A percentile compares a stretch with the other conserved stretches of the same genome.
Conservation (phyloP, 441 rosid genomes). For the Corymbia calophylla region DNA sequence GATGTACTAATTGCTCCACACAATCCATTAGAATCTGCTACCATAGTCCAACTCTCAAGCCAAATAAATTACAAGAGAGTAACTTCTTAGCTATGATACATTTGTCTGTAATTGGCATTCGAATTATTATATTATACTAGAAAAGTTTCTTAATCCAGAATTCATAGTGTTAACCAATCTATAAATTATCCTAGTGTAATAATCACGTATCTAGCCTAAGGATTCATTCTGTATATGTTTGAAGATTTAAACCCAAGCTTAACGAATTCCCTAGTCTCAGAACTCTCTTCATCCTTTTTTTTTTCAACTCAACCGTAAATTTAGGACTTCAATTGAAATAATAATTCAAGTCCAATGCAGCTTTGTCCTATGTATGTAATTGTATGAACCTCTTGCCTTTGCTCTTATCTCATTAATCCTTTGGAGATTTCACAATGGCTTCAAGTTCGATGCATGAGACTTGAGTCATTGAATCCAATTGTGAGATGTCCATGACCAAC, state of each 20-base stretch:
- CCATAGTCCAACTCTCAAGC: neutral
- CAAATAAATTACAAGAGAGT: neutral
- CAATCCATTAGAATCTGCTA: neutral
- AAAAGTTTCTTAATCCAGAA: neutral
- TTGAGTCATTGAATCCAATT: neutral
- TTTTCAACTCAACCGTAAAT: neutral
- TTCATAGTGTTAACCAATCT: neutral
- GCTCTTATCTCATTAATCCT: no score
- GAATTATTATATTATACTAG: neutral
- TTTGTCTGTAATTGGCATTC: neutral
- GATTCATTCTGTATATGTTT: neutral
- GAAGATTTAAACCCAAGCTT: neutral
- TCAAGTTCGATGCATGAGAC: no score
- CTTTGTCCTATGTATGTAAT: neutral
- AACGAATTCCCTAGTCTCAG: neutral
- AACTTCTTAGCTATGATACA: neutral
- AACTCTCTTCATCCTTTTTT: neutral
- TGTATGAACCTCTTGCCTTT: no score
- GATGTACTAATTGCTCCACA: neutral
- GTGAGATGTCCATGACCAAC: neutral
- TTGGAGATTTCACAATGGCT: no score
- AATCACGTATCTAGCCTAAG: neutral
- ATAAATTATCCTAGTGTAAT: neutral
- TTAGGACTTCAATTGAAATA: neutral
- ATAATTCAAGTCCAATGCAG: neutral